Conservation (phyloP, 352 stramenopile species). For the Bremia lactucae region DNA sequence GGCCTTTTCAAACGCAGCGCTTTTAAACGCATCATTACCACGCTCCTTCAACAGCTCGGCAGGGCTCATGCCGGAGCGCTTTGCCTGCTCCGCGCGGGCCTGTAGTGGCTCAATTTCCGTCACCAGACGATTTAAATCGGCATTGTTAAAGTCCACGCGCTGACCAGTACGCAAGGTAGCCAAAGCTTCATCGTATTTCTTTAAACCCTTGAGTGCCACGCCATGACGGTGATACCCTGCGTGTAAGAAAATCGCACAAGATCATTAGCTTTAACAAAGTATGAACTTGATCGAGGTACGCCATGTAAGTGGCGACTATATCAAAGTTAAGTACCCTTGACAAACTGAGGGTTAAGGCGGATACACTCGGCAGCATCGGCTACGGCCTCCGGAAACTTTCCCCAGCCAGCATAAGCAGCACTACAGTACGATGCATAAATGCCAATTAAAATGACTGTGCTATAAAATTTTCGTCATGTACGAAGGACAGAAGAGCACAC, state of each 20-base stretch:
- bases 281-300: too few species aligned
- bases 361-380: slow-evolving; percentile 86
- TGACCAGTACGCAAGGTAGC: slow-evolving; percentile 62
- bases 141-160: slow-evolving; percentile 78
- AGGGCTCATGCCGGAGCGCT: slow-evolving; percentile 58
- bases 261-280: slow-evolving; percentile 6
- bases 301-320: too few species aligned
- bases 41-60: slow-evolving; percentile 89
- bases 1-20: slow-evolving; percentile 80
- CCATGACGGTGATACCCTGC: slow-evolving; percentile 89
- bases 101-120: slow-evolving; percentile 75
- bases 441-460: not conserved
- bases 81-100: slow-evolving; percentile 45
- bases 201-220: slow-evolving; percentile 83
- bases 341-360: slow-evolving; percentile 86
- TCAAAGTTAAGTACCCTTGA: slow-evolving; percentile 68
- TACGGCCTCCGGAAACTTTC: slow-evolving; percentile 76
- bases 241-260: slow-evolving; percentile 2
- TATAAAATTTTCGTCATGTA: not conserved
- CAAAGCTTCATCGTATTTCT: slow-evolving; percentile 72
- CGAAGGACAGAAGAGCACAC: slow-evolving; percentile 16
- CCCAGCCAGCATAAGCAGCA: slow-evolving; percentile 51
- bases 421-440: slow-evolving; percentile 17
- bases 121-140: slow-evolving; percentile 73
- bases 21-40: slow-evolving; percentile 91